Conservation (phyloP, 2,329 filamentous ascomycete genomes). For the Thelonectria olida region DNA sequence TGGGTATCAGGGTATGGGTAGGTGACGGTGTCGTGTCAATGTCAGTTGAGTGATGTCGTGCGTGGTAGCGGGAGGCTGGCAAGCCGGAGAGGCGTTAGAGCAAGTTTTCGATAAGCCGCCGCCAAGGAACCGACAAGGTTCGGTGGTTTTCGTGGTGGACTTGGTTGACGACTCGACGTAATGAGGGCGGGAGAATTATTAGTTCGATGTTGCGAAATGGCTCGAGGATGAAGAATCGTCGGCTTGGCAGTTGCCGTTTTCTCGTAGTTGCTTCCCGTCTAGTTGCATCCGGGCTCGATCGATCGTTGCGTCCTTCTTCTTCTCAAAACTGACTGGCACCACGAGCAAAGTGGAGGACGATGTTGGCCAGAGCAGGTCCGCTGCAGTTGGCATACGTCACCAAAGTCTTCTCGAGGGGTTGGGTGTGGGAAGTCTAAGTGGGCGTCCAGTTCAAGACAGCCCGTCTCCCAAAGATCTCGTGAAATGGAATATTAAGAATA, state of each 20-base stretch:
- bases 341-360: slow-evolving; percentile 22
- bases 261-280: neutral
- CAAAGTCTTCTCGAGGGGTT: slow-evolving; percentile 24
- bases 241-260: neutral
- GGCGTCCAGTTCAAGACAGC: slow-evolving; percentile 29
- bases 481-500: neutral
- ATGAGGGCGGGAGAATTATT: neutral
- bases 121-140: slow-evolving; percentile 33
- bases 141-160: neutral
- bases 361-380: slow-evolving; percentile 27
- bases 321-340: neutral
- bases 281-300: slow-evolving; percentile 6
- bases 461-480: slow-evolving; percentile 15
- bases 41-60: slow-evolving; percentile 20
- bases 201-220: neutral
- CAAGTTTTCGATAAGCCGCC: slow-evolving; percentile 37
- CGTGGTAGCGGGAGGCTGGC: slow-evolving; percentile 33
- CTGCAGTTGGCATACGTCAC: slow-evolving; percentile 38
- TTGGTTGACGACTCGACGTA: neutral
- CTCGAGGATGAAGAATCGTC: neutral
- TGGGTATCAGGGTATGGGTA: neutral
- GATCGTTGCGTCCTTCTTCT: neutral
- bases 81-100: slow-evolving; percentile 34
- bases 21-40: slow-evolving; percentile 17
- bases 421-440: slow-evolving; percentile 37